Evolutionary conservation across 371 early-diverging fungal genomes (phyloP), one percentile per base, ranked within the genome.

Genomic region (Mucor velutinosus): DNA sequence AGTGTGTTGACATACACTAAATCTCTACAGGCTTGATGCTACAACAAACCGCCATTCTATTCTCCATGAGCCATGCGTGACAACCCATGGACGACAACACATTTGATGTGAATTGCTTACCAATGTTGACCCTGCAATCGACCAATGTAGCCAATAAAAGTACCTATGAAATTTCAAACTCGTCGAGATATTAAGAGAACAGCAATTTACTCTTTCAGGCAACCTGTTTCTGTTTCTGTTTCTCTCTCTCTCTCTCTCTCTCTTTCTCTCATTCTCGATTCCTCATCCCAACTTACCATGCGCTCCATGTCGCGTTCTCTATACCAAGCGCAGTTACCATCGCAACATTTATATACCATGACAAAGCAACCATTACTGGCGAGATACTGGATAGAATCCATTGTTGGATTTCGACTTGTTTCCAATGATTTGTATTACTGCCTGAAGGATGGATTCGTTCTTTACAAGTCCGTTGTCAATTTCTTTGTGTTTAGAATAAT

Each of bases 381-480:
- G 23, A 64, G 81, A 23, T 62, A 74, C 17, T 92, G 88, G 89
- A 85, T 93, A 41, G 90, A 89, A 64, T 57, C 72, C 7, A 79
- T 90, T 2, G 41, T 88, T 8, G 84, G 77, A 7, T 73, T 82
- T 62, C 65, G 79, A 14, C 53, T 78, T 15, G 74, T 80, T 3
- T 71, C 62, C 15, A 63, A 77, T 10, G 81, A 83, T 59, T 84
- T 93, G 57, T 84, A 88, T 33, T 78, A 82, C n/a, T 78, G 84
- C 25, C 78, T 93, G 39, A 89, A 90, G 73, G 93, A 94, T 70
- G 96, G 97, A 23, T 87, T 90, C 23, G 78, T 92, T 43, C 87
- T 97, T 35, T 92, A 90, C 90, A 89, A 91, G 88, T 89, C 76
- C 64, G 88, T 85, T 33, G 7, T 23, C 32, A 43, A 37, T 19